These are phyloP conservation scores for Ramularia collo-cygni DNA, from an alignment of 2,329 filamentous ascomycete genomes.

Conservation along the genomic window DNA sequence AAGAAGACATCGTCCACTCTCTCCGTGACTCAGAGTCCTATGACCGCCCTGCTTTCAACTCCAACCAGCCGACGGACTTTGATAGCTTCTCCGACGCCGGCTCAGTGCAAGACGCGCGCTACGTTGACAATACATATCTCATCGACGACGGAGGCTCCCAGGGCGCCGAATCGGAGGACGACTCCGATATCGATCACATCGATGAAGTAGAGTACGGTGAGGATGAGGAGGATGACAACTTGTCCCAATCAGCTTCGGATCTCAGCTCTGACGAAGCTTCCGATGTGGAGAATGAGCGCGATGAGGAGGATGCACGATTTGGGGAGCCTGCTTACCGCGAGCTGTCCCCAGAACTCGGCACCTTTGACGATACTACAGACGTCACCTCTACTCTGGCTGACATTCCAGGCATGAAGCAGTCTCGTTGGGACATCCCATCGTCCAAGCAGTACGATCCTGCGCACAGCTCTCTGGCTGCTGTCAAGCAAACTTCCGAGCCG, in stretches of 20 bases:
- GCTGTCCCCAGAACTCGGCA: conserved; percentile 14
- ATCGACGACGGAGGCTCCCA: conserved; percentile 5
- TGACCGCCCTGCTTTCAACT: not conserved
- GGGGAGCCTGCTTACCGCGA: conserved; percentile 2
- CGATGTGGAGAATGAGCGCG: conserved; percentile 2
- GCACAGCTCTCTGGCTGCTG: conserved; percentile 15
- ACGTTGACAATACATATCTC: not conserved
- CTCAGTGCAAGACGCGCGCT: not conserved
- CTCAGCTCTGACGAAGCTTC: conserved; percentile 5
- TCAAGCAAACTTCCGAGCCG: conserved; percentile 1
- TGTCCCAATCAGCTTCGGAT: conserved; percentile 6
- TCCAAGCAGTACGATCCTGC: conserved; percentile 25
- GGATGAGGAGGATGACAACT: conserved; percentile 12
- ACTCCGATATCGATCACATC: conserved; percentile 7
- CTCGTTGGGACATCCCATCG: not conserved
- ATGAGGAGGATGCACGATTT: not conserved
- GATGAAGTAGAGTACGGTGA: conserved; percentile 14
- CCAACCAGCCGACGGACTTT: conserved; percentile 4
- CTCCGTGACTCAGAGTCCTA: conserved; percentile 9
- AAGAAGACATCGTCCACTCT: conserved; percentile 8
- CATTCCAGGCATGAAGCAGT: conserved; percentile 8
- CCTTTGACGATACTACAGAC: conserved; percentile 3
- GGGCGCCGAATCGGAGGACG: conserved; percentile 6
- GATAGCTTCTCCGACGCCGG: conserved; percentile 10
- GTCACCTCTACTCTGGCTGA: conserved; percentile 9